Base-by-base conservation (phyloP, 164 flowering plant species). In the Vitis riparia region DNA sequence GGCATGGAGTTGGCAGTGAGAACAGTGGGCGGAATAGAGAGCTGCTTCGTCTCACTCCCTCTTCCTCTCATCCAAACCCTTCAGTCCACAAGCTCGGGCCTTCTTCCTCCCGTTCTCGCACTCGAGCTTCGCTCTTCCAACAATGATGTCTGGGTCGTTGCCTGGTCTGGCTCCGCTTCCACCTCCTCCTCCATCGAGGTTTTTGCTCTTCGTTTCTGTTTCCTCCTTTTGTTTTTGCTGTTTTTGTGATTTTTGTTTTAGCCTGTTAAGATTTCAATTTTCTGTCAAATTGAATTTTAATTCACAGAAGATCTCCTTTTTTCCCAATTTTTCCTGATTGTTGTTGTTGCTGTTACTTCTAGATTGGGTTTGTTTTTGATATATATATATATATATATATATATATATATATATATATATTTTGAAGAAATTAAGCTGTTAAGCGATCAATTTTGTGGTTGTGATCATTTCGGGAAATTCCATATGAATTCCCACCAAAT, bases 91-190 rank as follows among this genome's bases (percentile, higher is more conserved):
- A 50, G 71, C 59, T 52, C 74, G 5, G 73, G 73, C 13, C 66
- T 55, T 27, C 83, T 88, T 19, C 89, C 97, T 73, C 86, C 85
- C 8, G 62, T 89, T 56, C 84, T 96, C 15, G 68, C 88, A 19
- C 86, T 96, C 55, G 93, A 93, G 77, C 95, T 96, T 57, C 91
- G 87, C 14, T 79, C 91, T 14, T 65, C 13, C 60, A 11, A 57
- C 71, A 59, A 75, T 48, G 71, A 53, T 16, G 59, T 74, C 55
- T 96, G 98, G 97, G 68, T 76, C 72, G 88, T 90, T 13, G 87
- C 98, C 16, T 91, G 99, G 98, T 87, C 93, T 52, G 99, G 97
- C 69, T 85, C 91, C 49, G 86, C 94, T 55, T 95, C 99, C 11
- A 52, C 77, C 37, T 88, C 99, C 49, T 67, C 87, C 5, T 78